phyloP scores from a whole-genome alignment of 352 stramenopile species.

The Thalassiosira exigua region DNA sequence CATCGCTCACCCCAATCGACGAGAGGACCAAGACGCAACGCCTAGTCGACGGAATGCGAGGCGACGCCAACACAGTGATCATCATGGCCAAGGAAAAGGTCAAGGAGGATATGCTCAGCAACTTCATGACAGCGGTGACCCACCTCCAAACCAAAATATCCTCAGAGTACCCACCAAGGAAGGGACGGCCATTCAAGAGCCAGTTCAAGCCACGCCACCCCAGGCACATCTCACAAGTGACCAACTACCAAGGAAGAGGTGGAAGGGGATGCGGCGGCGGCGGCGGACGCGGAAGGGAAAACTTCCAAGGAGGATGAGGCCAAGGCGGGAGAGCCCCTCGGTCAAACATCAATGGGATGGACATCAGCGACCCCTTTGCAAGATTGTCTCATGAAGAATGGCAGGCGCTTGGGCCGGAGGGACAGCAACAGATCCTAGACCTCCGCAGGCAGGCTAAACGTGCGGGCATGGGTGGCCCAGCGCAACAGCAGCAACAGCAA shows the following conservation, averaged over 20 bases:
- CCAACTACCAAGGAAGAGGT: neutral
- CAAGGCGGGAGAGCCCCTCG: too few species aligned
- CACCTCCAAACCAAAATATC: neutral
- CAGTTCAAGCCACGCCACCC: neutral
- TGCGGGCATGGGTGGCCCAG: too few species aligned
- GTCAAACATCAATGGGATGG: neutral
- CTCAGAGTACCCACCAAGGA: neutral
- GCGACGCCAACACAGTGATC: neutral
- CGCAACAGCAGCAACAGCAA: too few species aligned
- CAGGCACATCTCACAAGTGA: neutral
- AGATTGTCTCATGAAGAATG: neutral
- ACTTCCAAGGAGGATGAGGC: neutral
- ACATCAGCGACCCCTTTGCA: neutral
- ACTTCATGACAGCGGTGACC: neutral
- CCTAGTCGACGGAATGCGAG: neutral
- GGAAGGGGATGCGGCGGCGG: neutral
- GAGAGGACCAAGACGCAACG: neutral
- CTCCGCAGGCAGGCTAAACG: too few species aligned
- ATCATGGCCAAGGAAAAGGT: neutral
- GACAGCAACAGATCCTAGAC: too few species aligned
- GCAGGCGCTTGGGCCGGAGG: too few species aligned
- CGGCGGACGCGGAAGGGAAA: neutral
- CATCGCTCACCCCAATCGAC: neutral
- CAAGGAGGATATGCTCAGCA: neutral
- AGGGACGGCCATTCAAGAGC: too few species aligned